These are phyloP conservation scores for Pittosporum tobira DNA, from an alignment of 129 eudicot species.

Conservation along the genomic window DNA sequence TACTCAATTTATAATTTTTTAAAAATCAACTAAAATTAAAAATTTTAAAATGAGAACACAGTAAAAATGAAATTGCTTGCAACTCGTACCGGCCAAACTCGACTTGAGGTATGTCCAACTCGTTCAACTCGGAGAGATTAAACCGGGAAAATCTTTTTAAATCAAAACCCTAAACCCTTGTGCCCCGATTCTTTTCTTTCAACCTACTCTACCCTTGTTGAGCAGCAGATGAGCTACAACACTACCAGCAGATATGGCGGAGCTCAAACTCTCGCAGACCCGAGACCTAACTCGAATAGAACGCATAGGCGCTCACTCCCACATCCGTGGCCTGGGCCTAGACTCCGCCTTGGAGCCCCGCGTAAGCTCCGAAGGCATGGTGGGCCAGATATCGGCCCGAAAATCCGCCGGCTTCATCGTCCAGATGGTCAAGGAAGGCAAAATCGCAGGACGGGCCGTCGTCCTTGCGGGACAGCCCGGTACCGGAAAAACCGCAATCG, in stretches of 20 bases:
- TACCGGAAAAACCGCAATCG: constrained; percentile 89
- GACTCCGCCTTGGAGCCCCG: constrained; percentile 79
- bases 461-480: constrained; percentile 94
- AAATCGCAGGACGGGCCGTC: constrained; percentile 86
- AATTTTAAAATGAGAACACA: too few relatives aligned
- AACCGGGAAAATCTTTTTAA: too few relatives aligned
- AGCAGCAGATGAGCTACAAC: too few relatives aligned
- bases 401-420: constrained; percentile 90
- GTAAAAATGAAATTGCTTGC: too few relatives aligned
- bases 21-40: too few relatives aligned
- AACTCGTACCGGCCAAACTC: too few relatives aligned
- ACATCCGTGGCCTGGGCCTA: constrained; percentile 88
- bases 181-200: background rate
- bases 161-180: too few relatives aligned
- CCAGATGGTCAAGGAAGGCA: constrained; percentile 87
- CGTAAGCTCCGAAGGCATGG: constrained; percentile 72
- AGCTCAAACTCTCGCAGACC: constrained; percentile 72
- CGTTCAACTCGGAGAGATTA: too few relatives aligned
- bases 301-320: constrained; percentile 90
- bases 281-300: constrained; percentile 80
- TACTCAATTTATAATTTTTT: too few relatives aligned
- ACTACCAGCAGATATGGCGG: constrained; percentile 46
- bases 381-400: constrained; percentile 72
- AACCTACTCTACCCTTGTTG: too few relatives aligned
- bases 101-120: too few relatives aligned